phyloP scores from a whole-genome alignment of 352 stramenopile species.

The Phytophthora brassicae region DNA sequence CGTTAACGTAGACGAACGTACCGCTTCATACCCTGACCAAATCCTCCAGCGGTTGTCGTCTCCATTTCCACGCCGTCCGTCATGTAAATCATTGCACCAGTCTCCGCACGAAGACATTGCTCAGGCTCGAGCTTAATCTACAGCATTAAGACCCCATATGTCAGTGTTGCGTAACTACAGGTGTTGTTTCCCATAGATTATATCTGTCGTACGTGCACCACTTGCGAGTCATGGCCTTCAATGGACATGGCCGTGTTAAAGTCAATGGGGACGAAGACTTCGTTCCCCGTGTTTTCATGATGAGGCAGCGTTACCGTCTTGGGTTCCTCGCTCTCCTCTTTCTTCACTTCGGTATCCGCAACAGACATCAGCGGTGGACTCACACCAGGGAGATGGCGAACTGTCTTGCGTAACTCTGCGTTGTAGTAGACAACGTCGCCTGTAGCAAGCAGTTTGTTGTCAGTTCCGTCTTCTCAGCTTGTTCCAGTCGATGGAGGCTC shows the following conservation, averaged over 20 bases:
- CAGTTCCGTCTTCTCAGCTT: neutral
- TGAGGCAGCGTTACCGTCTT: slow-evolving; percentile 17
- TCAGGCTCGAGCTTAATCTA: slow-evolving; percentile 88
- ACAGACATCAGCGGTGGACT: slow-evolving; percentile 5
- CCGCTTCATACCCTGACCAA: slow-evolving; percentile 85
- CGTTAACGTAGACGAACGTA: slow-evolving; percentile 41
- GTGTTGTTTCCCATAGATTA: too few species aligned
- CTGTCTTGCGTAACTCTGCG: slow-evolving; percentile 55
- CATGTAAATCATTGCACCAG: slow-evolving; percentile 96
- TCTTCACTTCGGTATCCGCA: slow-evolving; percentile 11
- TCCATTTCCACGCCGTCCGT: slow-evolving; percentile 92
- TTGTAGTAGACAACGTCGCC: slow-evolving; percentile 73
- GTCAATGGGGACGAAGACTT: slow-evolving; percentile 78
- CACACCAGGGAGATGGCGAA: slow-evolving; percentile 50
- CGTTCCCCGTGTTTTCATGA: slow-evolving; percentile 44
- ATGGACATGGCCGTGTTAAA: slow-evolving; percentile 79
- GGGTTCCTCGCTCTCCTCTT: slow-evolving; percentile 11
- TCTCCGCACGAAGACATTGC: slow-evolving; percentile 92
- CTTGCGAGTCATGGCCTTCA: slow-evolving; percentile 85
- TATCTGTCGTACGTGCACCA: slow-evolving; percentile 70
- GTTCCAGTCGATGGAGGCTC: neutral
- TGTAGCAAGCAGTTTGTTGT: slow-evolving; percentile 18
- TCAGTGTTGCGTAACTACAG: neutral
- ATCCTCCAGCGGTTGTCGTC: slow-evolving; percentile 89
- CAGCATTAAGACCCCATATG: too few species aligned